Conservation (phyloP, 2,329 filamentous ascomycete genomes). For the Pleoardoris graminearum region DNA sequence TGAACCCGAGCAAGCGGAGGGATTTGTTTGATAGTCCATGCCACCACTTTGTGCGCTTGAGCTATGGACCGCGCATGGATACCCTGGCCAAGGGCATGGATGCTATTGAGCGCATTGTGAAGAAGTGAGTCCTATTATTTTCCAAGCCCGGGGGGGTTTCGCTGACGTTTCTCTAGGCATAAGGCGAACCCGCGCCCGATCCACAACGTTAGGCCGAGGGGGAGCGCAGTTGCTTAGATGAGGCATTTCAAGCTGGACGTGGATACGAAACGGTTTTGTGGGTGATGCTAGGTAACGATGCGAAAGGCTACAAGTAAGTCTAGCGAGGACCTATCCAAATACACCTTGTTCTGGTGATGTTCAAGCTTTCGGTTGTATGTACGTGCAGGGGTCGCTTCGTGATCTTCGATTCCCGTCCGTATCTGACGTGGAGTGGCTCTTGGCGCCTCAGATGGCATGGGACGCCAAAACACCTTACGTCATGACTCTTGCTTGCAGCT, state of each 20-base stretch:
- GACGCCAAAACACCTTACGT: not conserved
- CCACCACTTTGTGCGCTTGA: conserved; percentile 60
- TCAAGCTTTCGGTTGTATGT: not conserved
- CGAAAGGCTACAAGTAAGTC: not conserved
- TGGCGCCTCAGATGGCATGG: not conserved
- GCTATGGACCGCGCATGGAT: conserved; percentile 48
- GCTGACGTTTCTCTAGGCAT: conserved; percentile 6
- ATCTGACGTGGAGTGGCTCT: too few species aligned
- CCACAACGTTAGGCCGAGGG: conserved; percentile 13
- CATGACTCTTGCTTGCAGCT: not conserved
- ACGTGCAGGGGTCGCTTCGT: not conserved
- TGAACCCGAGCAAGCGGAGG: conserved; percentile 86
- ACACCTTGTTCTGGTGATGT: not conserved
- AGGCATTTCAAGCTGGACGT: not conserved
- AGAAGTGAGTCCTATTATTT: conserved; percentile 38
- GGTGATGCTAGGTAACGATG: too few species aligned
- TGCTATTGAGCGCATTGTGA: conserved; percentile 46
- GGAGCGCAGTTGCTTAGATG: conserved; percentile 8
- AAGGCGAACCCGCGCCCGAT: conserved; percentile 15
- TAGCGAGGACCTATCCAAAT: not conserved
- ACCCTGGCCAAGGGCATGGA: conserved; percentile 46
- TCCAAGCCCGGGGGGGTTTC: not conserved
- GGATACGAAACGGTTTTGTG: too few species aligned
- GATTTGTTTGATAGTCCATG: conserved; percentile 94
- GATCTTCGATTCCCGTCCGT: not conserved